A percentile compares a stretch with the other conserved stretches of the same genome.
Evolutionary conservation across 2,329 filamentous ascomycete genomes (phyloP).

Genomic region (Neonectria faginata): DNA sequence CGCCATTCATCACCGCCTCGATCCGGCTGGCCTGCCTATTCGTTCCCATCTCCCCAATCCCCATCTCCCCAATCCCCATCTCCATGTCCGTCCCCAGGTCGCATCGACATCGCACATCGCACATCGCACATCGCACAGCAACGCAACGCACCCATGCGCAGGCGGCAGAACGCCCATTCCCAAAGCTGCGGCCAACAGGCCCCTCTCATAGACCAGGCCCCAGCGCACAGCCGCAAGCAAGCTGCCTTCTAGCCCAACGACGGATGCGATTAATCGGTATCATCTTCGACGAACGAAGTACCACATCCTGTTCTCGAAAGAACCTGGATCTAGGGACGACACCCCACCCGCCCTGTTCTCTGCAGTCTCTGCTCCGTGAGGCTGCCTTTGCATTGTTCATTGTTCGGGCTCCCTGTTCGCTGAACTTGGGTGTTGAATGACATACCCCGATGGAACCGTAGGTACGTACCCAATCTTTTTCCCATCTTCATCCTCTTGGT

Average conservation of each 20-base stretch:
- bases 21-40: constrained; percentile 31
- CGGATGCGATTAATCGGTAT: constrained; percentile 27
- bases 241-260: constrained; percentile 19
- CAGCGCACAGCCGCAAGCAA: constrained; percentile 6
- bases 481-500: constrained; percentile 18
- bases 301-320: constrained; percentile 8
- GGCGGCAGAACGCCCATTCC: constrained; percentile 2
- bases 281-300: constrained; percentile 20
- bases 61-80: constrained; percentile 1
- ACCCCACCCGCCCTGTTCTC: constrained; percentile 16
- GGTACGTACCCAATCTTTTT: constrained; percentile 19
- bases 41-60: constrained; percentile 7
- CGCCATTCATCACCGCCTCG: constrained; percentile 27
- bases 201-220: constrained; percentile 16
- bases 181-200: constrained; percentile 12
- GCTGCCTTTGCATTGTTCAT: constrained; percentile 1
- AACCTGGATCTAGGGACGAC: background rate
- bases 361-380: constrained; percentile 13
- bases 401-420: no score
- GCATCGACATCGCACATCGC: constrained; percentile 25
- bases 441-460: constrained; percentile 11
- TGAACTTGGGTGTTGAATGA: no score
- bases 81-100: background rate
- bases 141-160: constrained; percentile 15
- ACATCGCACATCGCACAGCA: constrained; percentile 20